These are phyloP conservation scores for Suillus alpinus DNA, from an alignment of 768 basidiomycete species.

Conservation along the genomic window DNA sequence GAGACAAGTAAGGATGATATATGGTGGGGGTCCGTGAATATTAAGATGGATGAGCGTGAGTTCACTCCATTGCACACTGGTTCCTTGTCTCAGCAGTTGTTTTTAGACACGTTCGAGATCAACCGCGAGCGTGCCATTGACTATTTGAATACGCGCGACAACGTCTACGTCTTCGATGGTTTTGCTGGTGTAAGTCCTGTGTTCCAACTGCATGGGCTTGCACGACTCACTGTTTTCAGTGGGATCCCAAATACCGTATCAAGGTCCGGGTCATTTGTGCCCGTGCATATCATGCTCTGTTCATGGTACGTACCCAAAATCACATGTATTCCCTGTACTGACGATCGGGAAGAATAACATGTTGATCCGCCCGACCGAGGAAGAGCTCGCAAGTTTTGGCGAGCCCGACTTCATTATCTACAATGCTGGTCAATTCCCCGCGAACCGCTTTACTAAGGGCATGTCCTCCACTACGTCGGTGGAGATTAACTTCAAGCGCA, in stretches of 20 bases:
- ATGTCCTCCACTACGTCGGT: constrained; percentile 99
- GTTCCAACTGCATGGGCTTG: neutral
- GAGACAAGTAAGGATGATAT: constrained; percentile 95
- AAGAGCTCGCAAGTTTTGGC: constrained; percentile 91
- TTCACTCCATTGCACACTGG: constrained; percentile 11
- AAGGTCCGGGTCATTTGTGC: constrained; percentile 99
- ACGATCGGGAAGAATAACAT: constrained; percentile 79
- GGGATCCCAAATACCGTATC: constrained; percentile 99
- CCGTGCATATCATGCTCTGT: constrained; percentile 96
- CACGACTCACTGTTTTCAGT: constrained; percentile 42
- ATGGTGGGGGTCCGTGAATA: constrained; percentile 99
- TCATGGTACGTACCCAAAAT: constrained; percentile 70
- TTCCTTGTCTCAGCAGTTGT: constrained; percentile 2
- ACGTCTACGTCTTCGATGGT: constrained; percentile 97
- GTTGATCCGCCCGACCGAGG: constrained; percentile 96
- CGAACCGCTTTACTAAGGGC: constrained; percentile 99
- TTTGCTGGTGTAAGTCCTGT: constrained; percentile 70
- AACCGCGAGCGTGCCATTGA: constrained; percentile 99
- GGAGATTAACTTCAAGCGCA: constrained; percentile 99
- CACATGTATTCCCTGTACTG: constrained; percentile 9
- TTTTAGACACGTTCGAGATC: constrained; percentile 94
- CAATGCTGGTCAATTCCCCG: constrained; percentile 99
- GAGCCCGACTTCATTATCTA: constrained; percentile 99
- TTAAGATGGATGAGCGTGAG: constrained; percentile 96
- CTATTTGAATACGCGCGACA: constrained; percentile 96